Conservation (phyloP, 345 rosid genomes). For the Populus nigra region DNA sequence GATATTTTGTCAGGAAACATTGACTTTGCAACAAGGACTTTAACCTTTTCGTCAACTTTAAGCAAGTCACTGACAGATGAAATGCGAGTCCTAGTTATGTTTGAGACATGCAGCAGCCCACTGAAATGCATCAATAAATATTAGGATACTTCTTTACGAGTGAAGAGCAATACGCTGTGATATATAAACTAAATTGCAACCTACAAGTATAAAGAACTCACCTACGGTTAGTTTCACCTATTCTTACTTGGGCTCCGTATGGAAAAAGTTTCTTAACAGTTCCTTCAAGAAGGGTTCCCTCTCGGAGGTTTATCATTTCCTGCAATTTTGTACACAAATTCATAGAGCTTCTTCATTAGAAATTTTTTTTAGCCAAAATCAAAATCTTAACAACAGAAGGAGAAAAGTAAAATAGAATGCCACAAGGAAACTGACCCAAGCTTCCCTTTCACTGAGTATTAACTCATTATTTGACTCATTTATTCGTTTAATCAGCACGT, state of each 20-base stretch:
- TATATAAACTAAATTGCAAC: background rate
- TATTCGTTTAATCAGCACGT: conserved; percentile 58
- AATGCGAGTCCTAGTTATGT: conserved; percentile 52
- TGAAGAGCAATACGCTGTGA: background rate
- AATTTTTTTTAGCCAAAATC: background rate
- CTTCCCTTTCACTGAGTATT: conserved; percentile 71
- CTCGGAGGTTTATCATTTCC: conserved; percentile 74
- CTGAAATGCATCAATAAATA: conserved; percentile 35
- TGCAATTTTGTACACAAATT: conserved; percentile 29
- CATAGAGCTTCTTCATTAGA: conserved; percentile 10
- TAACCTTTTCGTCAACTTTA: conserved; percentile 63
- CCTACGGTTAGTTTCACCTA: conserved; percentile 84
- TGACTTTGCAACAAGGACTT: conserved; percentile 77
- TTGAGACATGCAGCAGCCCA: conserved; percentile 88
- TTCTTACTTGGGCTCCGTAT: conserved; percentile 84
- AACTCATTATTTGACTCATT: conserved; percentile 74
- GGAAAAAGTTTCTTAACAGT: conserved; percentile 69
- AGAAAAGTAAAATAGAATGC: background rate
- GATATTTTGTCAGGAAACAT: conserved; percentile 74
- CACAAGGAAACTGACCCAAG: conserved; percentile 57
- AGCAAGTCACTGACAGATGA: conserved; percentile 62
- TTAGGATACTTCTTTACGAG: conserved; percentile 9
- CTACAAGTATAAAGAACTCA: conserved; percentile 15
- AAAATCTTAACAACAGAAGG: background rate
- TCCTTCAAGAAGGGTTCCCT: conserved; percentile 89